phyloP scores from a whole-genome alignment of 208 protist species.

The Crithidia sp. region DNA sequence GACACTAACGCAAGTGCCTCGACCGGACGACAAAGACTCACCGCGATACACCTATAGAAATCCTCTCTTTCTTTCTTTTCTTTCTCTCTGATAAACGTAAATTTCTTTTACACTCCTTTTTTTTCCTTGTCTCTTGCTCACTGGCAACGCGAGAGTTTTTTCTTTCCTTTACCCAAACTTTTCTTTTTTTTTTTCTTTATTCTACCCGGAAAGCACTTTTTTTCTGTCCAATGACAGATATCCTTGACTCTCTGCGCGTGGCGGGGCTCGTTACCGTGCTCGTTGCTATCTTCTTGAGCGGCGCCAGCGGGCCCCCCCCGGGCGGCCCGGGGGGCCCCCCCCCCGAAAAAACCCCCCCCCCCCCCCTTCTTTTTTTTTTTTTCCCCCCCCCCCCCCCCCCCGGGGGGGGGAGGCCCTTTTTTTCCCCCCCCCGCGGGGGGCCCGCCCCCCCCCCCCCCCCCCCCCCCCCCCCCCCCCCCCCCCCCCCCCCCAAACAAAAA shows the following conservation, averaged over 20 bases:
- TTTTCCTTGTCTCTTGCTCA: not conserved
- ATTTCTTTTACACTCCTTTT: slow-evolving; percentile 3
- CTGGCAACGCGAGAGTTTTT: not conserved
- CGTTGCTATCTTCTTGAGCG: not conserved
- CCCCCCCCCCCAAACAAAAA: too few species aligned
- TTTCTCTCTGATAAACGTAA: not conserved
- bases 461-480: too few species aligned
- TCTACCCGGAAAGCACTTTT: not conserved
- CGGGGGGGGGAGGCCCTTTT: too few species aligned
- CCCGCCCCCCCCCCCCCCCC: too few species aligned
- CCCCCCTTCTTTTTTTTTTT: too few species aligned
- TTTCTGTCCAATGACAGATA: not conserved
- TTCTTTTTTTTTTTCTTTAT: slow-evolving; percentile 1
- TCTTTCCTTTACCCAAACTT: not conserved
- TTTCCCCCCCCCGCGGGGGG: too few species aligned
- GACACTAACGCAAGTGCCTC: too few species aligned
- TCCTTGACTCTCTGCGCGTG: not conserved
- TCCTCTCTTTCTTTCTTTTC: slow-evolving; percentile 14
- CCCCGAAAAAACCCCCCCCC: not conserved
- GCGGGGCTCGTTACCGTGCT: slow-evolving; percentile 4
- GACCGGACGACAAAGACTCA: too few species aligned
- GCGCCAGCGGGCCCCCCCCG: not conserved
- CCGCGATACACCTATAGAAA: too few species aligned
- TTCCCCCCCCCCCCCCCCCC: too few species aligned
- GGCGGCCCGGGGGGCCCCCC: too few species aligned